phyloP scores from a whole-genome alignment of 2,329 filamentous ascomycete genomes.

The Botrytis hyacinthi region DNA sequence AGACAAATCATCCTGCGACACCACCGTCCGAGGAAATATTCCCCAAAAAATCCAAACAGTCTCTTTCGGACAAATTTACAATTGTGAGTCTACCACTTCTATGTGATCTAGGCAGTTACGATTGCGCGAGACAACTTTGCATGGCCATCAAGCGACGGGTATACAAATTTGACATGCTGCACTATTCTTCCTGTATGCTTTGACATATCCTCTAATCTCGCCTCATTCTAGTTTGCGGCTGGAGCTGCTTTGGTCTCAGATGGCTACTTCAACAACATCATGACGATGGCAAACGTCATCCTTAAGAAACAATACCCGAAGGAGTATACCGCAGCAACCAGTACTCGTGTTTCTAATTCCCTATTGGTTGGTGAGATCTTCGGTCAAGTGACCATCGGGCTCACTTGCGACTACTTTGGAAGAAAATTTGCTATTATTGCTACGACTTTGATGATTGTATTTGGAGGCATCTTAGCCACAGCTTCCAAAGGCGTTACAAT shows the following conservation, averaged over 20 bases:
- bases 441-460: conserved; percentile 47
- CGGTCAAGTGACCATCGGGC: conserved; percentile 43
- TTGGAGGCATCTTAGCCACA: conserved; percentile 46
- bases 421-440: conserved; percentile 47
- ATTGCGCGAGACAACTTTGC: background rate
- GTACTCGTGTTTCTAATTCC: conserved; percentile 43
- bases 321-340: conserved; percentile 35
- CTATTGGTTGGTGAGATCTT: conserved; percentile 45
- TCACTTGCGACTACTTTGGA: conserved; percentile 47
- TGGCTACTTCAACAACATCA: conserved; percentile 41
- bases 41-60: conserved; percentile 29
- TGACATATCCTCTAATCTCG: background rate
- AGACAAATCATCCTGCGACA: background rate
- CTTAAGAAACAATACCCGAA: conserved; percentile 34
- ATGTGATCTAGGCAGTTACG: background rate
- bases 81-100: conserved; percentile 25
- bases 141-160: background rate
- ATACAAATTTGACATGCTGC: background rate
- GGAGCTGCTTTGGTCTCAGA: conserved; percentile 39
- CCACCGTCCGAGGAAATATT: conserved; percentile 21
- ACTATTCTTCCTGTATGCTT: background rate
- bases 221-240: conserved; percentile 30
- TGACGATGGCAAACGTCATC: conserved; percentile 41
- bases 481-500: conserved; percentile 47
- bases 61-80: conserved; percentile 35